Percentiles rank a stretch among this genome's conserved stretches.
These are phyloP conservation scores for Tetrahymena elliotti DNA, from an alignment of 73 alveolate species.

Conservation along the genomic window DNA sequence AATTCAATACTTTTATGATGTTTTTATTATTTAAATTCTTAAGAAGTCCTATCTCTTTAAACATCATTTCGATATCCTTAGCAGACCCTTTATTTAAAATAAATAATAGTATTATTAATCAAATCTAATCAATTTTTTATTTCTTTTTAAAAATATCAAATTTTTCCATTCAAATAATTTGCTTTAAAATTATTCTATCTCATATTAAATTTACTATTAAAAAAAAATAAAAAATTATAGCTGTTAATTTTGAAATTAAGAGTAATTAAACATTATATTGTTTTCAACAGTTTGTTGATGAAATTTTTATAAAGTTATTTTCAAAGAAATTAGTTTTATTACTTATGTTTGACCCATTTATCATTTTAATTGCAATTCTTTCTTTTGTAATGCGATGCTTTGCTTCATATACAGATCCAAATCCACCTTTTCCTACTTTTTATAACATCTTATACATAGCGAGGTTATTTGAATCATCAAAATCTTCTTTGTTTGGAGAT, in stretches of 20 bases:
- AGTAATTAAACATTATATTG: background rate
- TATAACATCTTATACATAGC: constrained; percentile 1
- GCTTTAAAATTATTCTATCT: background rate
- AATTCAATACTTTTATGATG: constrained; percentile 15
- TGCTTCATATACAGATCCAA: constrained; percentile 32
- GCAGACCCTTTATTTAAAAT: background rate
- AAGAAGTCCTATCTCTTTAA: constrained; percentile 37
- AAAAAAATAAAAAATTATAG: background rate
- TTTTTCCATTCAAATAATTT: too few relatives aligned
- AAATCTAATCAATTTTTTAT: background rate
- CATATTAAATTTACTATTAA: too few relatives aligned
- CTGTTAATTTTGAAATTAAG: background rate
- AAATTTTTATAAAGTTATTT: too few relatives aligned
- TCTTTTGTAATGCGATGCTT: constrained; percentile 57
- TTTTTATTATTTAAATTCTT: constrained; percentile 28
- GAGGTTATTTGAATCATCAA: background rate
- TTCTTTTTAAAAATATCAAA: background rate
- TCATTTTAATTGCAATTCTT: constrained; percentile 56
- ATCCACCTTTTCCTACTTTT: constrained; percentile 40
- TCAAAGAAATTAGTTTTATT: background rate
- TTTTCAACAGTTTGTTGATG: too few relatives aligned
- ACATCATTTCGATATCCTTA: constrained; percentile 29
- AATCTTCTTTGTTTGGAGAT: background rate
- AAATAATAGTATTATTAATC: background rate
- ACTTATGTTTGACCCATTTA: background rate